Conservation (phyloP, 768 basidiomycete species). For the Tulasnella sp. region DNA sequence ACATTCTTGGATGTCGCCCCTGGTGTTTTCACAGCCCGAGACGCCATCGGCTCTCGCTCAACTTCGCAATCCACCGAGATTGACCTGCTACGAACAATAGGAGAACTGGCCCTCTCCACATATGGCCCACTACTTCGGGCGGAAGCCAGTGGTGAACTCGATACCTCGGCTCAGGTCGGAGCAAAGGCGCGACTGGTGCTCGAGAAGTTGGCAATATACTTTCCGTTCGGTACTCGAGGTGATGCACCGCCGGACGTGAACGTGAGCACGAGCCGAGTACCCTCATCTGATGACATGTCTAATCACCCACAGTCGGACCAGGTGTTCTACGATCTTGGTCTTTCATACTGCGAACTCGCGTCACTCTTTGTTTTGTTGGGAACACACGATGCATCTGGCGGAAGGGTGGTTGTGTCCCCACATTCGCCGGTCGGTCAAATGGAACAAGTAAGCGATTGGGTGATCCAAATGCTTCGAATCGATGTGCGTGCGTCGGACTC, state of each 20-base stretch:
- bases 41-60: constrained; percentile 47
- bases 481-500: constrained; percentile 33
- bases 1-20: constrained; percentile 89
- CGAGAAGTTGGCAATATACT: constrained; percentile 77
- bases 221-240: constrained; percentile 67
- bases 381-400: background rate
- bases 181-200: constrained; percentile 51
- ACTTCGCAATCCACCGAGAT: constrained; percentile 51
- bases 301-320: constrained; percentile 58
- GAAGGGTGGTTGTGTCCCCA: background rate
- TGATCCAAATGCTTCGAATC: constrained; percentile 33
- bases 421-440: constrained; percentile 17
- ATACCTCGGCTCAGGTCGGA: constrained; percentile 44
- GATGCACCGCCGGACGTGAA: constrained; percentile 57
- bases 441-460: constrained; percentile 37
- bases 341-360: constrained; percentile 76
- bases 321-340: constrained; percentile 68
- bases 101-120: constrained; percentile 60
- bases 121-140: constrained; percentile 60
- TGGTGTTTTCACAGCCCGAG: constrained; percentile 71
- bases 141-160: constrained; percentile 41
- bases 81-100: constrained; percentile 56
- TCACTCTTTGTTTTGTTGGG: constrained; percentile 55
- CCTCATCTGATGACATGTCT: constrained; percentile 29
- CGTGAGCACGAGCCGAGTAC: constrained; percentile 45